Evolutionary conservation across 1,139 yeast species (phyloP), one percentile per base, ranked within the genome.

Genomic region (Yamadazyma kanchanaburiensis): DNA sequence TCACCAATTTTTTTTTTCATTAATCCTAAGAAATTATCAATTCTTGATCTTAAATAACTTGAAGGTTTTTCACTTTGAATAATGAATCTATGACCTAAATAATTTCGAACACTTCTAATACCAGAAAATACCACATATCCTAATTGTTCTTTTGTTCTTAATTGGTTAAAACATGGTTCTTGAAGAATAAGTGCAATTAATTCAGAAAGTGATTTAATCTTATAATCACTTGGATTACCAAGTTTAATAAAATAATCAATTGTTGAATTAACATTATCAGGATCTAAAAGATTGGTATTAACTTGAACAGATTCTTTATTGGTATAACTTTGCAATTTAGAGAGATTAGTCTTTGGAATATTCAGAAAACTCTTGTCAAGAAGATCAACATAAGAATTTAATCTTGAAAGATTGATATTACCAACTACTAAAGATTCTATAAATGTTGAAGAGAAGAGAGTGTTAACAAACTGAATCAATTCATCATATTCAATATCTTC

Each of bases 61-160:
- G 94, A 70, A 3, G 85, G 60, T 51, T 84, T 76, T 55, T 88
- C 96, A 37, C 95, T 82, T 59, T 91, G 98, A 25, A 89, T 70
- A 40, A 89, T 60, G n/a, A 91, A 59, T 45, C 95, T 70, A 42
- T 82, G 71, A 10, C 95, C 94, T 45, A 80, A 67, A 2, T 88
- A 74, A 8, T 94, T 82, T 49, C 94, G 73, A 1, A 86, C 74
- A 34, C 71, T 67, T 39, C 81, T 65, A 20, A 74, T 59, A 2
- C 94, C 85, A 22, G 94, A 80, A 52, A 86, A 87, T 0, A 91
- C 98, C 37, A 91, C 88, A 49, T 80, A 80, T 0, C 85, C 87
- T 28, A 81, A 53, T 42, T 91, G 97, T 56, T 91, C 98, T 46
- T 86, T 81, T 3, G 98, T 91, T 55, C 98, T 73, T 34, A 91